Evolutionary conservation across 1,284 basidiomycete species (phyloP), one percentile per base, ranked within the genome.

Genomic region (Rhodotorula sp.): DNA sequence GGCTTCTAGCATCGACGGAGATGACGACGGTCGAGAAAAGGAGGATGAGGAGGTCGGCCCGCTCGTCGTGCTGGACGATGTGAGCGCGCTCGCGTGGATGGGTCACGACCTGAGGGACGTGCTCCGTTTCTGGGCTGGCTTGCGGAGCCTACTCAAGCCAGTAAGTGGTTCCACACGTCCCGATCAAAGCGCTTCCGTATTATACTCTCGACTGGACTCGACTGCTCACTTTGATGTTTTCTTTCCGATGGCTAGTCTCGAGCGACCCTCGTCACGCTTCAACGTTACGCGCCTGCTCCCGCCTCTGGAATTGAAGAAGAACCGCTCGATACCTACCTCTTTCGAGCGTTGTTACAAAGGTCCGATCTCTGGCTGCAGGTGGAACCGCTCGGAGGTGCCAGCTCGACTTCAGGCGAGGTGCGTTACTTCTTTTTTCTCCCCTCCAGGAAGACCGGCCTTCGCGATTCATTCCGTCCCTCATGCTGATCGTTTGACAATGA

Each of bases 31-130:
- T 1, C 18, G 44, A 17, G n/a, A 30, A 15, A 17, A 44, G 8
- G 33, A 17, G 17, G 29, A 7, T 6, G 62, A 53, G 8, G 44
- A 49, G 29, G 26, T 44, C 20, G 70, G 67, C 6, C 42, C 71
- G n/a, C 64, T 76, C 18, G 62, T 76, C 46, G 56, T 76, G 7
- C 45, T 76, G 24, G 75, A 76, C 44, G 75, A 76, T 53, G n/a
- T 73, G 58, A 67, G 65, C 26, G 67, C 69, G 30, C 53, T 76
- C 12, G 30, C 62, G 15, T 70, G 71, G 70, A 53, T 60, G n/a
- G 75, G 75, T 1, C 29, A 66, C 51, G 65, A 51, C 3, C 48
- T 61, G 22, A 24, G 56, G 42, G 60, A 66, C 17, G 51, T 71
- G 4, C 33, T 66, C n/a, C 62, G 59, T 42, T 60, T 49, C 42